phyloP scores from a whole-genome alignment of 2,329 filamentous ascomycete species.

The Cyclaneusma minus region DNA sequence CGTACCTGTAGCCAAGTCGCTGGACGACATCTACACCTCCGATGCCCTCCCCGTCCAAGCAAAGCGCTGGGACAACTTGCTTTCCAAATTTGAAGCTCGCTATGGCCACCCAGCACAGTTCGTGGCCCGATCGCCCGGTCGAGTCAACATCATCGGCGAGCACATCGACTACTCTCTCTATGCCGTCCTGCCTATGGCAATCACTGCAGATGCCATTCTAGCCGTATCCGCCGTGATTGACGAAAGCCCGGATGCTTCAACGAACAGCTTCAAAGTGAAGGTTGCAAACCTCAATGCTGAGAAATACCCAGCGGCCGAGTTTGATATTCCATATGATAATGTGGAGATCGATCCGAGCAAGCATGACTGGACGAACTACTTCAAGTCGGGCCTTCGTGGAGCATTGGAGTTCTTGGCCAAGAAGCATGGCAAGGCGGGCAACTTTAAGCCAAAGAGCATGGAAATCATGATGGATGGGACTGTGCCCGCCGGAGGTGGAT shows the following conservation, averaged over 20 bases:
- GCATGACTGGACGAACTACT: slow-evolving; percentile 97
- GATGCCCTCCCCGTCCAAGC: slow-evolving; percentile 53
- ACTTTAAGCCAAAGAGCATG: slow-evolving; percentile 60
- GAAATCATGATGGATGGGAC: slow-evolving; percentile 81
- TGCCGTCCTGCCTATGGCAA: slow-evolving; percentile 88
- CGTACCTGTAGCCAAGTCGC: slow-evolving; percentile 60
- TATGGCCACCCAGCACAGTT: slow-evolving; percentile 65
- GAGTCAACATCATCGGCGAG: slow-evolving; percentile 97
- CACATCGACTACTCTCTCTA: slow-evolving; percentile 99
- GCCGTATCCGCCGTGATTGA: slow-evolving; percentile 46
- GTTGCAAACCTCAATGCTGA: slow-evolving; percentile 64
- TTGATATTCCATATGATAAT: slow-evolving; percentile 48
- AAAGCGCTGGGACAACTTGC: slow-evolving; percentile 59
- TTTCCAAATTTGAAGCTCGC: slow-evolving; percentile 51
- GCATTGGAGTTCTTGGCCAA: slow-evolving; percentile 64
- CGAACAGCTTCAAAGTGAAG: slow-evolving; percentile 48
- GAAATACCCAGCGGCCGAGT: slow-evolving; percentile 63
- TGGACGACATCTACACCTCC: slow-evolving; percentile 71
- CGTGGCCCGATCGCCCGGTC: slow-evolving; percentile 76
- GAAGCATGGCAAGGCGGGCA: slow-evolving; percentile 34
- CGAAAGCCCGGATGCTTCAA: slow-evolving; percentile 28
- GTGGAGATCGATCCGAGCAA: slow-evolving; percentile 73
- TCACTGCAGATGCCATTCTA: slow-evolving; percentile 79
- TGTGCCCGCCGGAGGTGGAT: slow-evolving; percentile 79
- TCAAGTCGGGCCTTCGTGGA: slow-evolving; percentile 78